Conservation (phyloP, 208 protist genomes). For the Leptomonas seymouri region DNA sequence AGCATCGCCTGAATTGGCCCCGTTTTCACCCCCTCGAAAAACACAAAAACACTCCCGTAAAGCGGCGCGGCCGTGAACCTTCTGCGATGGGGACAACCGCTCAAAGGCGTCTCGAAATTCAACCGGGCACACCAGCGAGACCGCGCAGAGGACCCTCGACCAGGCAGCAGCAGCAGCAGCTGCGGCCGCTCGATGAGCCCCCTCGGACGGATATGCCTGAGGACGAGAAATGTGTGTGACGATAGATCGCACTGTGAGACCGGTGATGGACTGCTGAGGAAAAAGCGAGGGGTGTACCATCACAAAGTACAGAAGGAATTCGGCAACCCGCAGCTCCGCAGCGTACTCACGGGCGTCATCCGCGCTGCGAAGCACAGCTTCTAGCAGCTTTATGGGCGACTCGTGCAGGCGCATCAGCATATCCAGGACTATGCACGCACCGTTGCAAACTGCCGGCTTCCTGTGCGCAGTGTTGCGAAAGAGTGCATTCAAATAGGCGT, state of each 20-base stretch:
- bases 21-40: not conserved
- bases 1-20: not conserved
- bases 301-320: conserved; percentile 20
- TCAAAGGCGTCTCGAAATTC: conserved; percentile 8
- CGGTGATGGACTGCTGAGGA: conserved; percentile 10
- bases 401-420: conserved; percentile 9
- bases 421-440: conserved; percentile 16
- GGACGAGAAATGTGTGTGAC: conserved; percentile 16
- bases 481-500: conserved; percentile 2
- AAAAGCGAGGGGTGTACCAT: conserved; percentile 3
- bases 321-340: conserved; percentile 9
- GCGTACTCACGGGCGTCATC: conserved; percentile 6
- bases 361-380: conserved; percentile 8
- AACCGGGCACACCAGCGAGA: conserved; percentile 7
- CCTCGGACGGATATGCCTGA: not conserved
- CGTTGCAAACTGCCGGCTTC: conserved; percentile 7
- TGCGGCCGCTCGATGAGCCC: not conserved
- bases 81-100: conserved; percentile 1
- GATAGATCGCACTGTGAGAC: not conserved
- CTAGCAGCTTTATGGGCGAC: conserved; percentile 6
- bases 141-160: conserved; percentile 7
- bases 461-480: conserved; percentile 11
- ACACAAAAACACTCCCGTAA: conserved; percentile 10
- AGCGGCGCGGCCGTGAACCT: not conserved
- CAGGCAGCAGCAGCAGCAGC: not conserved